Percentiles rank a stretch among this genome's conserved stretches.
Conservation (phyloP, 2,329 filamentous ascomycete genomes). For the Aspergillus sp. region DNA sequence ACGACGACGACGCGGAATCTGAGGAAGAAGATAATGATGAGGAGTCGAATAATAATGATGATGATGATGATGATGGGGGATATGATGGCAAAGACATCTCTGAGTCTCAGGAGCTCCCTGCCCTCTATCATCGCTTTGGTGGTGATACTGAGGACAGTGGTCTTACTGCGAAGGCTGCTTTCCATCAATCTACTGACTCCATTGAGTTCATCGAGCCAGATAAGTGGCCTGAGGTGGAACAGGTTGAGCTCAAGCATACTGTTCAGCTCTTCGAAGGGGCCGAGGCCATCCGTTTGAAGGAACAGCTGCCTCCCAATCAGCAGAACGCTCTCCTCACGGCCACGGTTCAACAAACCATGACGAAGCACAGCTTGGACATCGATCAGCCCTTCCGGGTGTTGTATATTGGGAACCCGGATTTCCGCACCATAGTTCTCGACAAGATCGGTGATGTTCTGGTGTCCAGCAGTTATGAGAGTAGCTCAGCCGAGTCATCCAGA, state of each 20-base stretch:
- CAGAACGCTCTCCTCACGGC: conserved; percentile 29
- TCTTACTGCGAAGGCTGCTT: conserved; percentile 28
- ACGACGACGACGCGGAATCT: conserved; percentile 17
- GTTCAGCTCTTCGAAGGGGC: conserved; percentile 30
- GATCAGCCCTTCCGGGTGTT: conserved; percentile 40
- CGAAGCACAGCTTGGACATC: conserved; percentile 31
- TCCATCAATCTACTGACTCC: conserved; percentile 27
- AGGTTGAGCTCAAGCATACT: conserved; percentile 37
- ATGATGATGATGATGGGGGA: conserved; percentile 12
- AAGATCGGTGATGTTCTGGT: conserved; percentile 45
- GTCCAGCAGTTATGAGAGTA: conserved; percentile 29
- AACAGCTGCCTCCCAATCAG: conserved; percentile 20
- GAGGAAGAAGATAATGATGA: conserved; percentile 24
- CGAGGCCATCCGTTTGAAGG: conserved; percentile 23
- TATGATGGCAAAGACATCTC: conserved; percentile 19
- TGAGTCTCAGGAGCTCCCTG: conserved; percentile 24
- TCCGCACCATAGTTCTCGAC: conserved; percentile 37
- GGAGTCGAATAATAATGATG: conserved; percentile 23
- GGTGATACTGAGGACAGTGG: conserved; percentile 29
- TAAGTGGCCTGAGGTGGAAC: conserved; percentile 32
- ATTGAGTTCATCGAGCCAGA: conserved; percentile 40
- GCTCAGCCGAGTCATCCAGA: conserved; percentile 36
- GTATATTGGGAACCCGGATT: conserved; percentile 35
- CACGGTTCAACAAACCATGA: conserved; percentile 40
- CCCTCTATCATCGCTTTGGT: conserved; percentile 20